A percentile compares a stretch with the other conserved stretches of the same genome.
Evolutionary conservation across 129 eudicot genomes (phyloP).

Genomic region (Flaveria trinervia): DNA sequence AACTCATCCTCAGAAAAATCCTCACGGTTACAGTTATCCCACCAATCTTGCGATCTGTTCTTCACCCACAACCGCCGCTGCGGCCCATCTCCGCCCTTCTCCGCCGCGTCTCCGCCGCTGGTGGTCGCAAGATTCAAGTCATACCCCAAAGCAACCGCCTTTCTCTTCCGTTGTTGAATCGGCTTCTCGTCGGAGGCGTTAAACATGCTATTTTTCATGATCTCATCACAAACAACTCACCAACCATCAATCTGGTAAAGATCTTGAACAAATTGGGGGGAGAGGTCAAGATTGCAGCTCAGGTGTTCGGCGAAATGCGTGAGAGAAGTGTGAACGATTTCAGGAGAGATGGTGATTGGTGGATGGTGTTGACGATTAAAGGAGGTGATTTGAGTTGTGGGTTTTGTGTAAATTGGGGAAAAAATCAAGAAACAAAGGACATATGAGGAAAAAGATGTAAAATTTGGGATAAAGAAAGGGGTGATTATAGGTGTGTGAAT

Average conservation of each 20-base stretch:
- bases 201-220: neutral
- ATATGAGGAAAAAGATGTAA: neutral
- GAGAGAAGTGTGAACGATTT: constrained; percentile 28
- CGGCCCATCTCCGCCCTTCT: constrained; percentile 36
- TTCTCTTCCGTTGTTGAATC: constrained; percentile 18
- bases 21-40: constrained; percentile 76
- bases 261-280: no score
- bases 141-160: constrained; percentile 25
- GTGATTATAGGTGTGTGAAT: neutral
- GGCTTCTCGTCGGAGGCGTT: neutral
- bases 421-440: neutral
- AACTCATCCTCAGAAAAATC: constrained; percentile 77
- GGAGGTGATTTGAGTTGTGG: neutral
- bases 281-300: neutral
- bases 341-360: constrained; percentile 20
- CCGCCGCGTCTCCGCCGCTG: constrained; percentile 12
- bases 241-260: no score
- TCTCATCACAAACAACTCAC: no score
- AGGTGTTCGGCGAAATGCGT: constrained; percentile 27
- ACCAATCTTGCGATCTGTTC: constrained; percentile 75
- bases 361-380: constrained; percentile 4
- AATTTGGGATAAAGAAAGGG: neutral
- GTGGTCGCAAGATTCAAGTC: constrained; percentile 31
- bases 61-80: constrained; percentile 88
- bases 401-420: neutral